Evolutionary conservation across 2,329 filamentous ascomycete species (phyloP), one percentile per base, ranked within the genome.

Genomic region (Thermothelomyces thermophilus): DNA sequence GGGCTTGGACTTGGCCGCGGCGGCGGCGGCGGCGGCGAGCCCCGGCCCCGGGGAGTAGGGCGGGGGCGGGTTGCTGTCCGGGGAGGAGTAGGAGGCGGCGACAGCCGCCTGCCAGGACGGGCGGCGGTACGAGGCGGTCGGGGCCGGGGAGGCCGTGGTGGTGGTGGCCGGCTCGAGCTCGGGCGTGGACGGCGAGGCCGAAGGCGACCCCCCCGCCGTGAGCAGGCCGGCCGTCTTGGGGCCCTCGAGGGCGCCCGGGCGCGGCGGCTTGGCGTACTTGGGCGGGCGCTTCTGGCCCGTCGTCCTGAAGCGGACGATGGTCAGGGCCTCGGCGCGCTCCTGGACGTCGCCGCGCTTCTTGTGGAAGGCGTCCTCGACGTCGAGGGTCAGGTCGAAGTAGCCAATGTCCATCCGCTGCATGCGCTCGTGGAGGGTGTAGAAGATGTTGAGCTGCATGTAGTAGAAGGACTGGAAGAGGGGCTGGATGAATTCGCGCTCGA

Each of bases 391-490:
- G 67, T 98, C 87, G 68, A 98, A 98, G 71, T 98, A 98, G 54
- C 90, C 90, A 64, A 98, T 98, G 64, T 97, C 90, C 67, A 94
- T 90, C 58, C 79, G 83, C 72, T 98, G 93, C 93, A 98, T 98
- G 70, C 85, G 89, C 70, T 97, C 91, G 67, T 98, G 93, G 47
- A 98, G 76, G 1, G 93, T 98, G 70, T 98, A 98, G 69, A 97
- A 98, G 58, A 98, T 88, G 69, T 98, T 98, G 58, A 98, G 80
- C 70, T 98, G 93, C 93, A 98, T 98, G 75, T 97, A 98, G 72
- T 98, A 98, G 73, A 98, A 98, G 9, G 88, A 95, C 68, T 97
- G 93, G 76, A 98, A 98, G 7, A 98, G 80, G 2, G 93, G 93
- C 59, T 88, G 84, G 68, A 98, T 98, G 67, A 98, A 97, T 68